Evolutionary conservation across 169 alveolate species (phyloP).

Genomic region (Cryptosporidium sp.): DNA sequence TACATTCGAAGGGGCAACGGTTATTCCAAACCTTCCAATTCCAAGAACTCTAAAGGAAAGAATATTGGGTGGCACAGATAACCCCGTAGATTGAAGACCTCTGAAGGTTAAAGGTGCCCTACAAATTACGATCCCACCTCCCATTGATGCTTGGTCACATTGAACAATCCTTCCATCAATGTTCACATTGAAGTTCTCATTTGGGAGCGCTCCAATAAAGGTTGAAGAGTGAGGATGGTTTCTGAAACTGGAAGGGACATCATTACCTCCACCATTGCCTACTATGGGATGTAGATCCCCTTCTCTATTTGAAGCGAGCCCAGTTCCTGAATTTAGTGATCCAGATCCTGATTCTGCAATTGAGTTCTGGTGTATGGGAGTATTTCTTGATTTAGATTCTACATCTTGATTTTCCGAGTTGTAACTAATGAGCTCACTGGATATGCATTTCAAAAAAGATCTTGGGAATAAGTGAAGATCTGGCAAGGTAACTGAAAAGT

Average conservation of each 20-base stretch:
- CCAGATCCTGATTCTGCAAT: neutral
- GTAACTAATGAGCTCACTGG: slow-evolving; percentile 42
- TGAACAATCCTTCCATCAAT: slow-evolving; percentile 57
- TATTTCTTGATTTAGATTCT: neutral
- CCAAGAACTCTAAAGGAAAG: slow-evolving; percentile 84
- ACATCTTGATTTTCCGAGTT: neutral
- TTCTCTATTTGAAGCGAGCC: neutral
- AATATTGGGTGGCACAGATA: slow-evolving; percentile 81
- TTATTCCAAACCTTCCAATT: slow-evolving; percentile 91
- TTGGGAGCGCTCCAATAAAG: slow-evolving; percentile 51
- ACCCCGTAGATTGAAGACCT: slow-evolving; percentile 78
- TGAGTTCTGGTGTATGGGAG: neutral
- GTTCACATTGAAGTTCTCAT: slow-evolving; percentile 38
- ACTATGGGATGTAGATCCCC: neutral
- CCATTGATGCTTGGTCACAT: slow-evolving; percentile 34
- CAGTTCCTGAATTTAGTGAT: neutral
- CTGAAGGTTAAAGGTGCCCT: slow-evolving; percentile 89
- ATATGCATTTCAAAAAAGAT: slow-evolving; percentile 21
- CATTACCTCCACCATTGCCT: neutral
- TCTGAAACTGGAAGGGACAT: slow-evolving; percentile 36
- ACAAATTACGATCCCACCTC: slow-evolving; percentile 91
- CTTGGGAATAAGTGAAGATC: slow-evolving; percentile 60
- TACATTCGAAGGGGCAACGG: slow-evolving; percentile 92
- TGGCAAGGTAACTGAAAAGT: slow-evolving; percentile 55
- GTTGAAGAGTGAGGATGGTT: slow-evolving; percentile 54